Evolutionary conservation across 495 filamentous ascomycete species (phyloP), one percentile per base, ranked within the genome.

Genomic region (Pseudoneurospora amorphoporcata): DNA sequence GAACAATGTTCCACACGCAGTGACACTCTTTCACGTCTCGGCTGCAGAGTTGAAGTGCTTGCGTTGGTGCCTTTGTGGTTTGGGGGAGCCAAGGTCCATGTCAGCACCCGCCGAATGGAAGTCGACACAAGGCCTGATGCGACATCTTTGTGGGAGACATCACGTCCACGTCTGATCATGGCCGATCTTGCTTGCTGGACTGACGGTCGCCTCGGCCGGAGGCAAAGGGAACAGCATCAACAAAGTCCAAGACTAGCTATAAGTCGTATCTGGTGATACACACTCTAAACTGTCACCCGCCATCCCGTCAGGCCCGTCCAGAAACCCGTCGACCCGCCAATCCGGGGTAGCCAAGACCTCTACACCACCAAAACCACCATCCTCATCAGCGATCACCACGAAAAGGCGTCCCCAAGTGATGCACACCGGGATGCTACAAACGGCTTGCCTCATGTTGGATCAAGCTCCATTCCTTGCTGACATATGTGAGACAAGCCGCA

Each of bases 41-140:
- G 19, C 47, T 58, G 47, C 47, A 58, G 47, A 58, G 9, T 58
- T 58, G 47, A 58, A 58, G 47, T 58, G 47, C 47, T 58, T 58
- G 47, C 47, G 47, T 58, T 6, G 53, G 14, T 65, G 53, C 23
- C 53, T 61, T 61, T 16, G 23, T 23, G 29, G 53, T 61, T 61
- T 73, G 70, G 58, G 72, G 37, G 39, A 23, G 17, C 42, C 23
- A 9, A 35, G 43, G 17, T 14, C 16, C 40, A 43, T 35, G 38
- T 47, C 71, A 40, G 23, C 42, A 70, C 53, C 68, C 39, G 69
- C 35, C 74, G 70, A 77, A 77, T 77, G 47, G 72, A 70, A 71
- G 12, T 10, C 43, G 43, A 37, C 35, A 37, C 71, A 73, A 68
- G 71, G 71, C 70, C 17, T 70, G 47, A 9, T 19, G 38, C 40